Conservation (phyloP, 1,284 basidiomycete species). For the Rhodotorula sp. region DNA sequence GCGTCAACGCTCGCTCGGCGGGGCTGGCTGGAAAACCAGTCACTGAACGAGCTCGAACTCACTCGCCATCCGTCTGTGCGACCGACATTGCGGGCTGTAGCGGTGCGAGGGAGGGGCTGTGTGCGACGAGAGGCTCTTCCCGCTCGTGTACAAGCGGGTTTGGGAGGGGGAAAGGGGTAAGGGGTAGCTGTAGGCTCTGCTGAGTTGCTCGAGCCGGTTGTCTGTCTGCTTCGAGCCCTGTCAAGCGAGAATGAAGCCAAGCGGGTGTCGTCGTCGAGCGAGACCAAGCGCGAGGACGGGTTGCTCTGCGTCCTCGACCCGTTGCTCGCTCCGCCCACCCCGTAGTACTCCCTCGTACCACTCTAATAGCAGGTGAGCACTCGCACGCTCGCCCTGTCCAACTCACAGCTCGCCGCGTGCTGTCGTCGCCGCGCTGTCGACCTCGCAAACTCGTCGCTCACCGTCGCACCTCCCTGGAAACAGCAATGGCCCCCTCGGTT, state of each 20-base stretch:
- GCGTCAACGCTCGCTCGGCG: not conserved
- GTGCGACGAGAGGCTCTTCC: conserved; percentile 10
- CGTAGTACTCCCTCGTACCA: not conserved
- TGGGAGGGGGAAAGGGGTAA: not conserved
- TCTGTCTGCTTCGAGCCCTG: too few relatives aligned
- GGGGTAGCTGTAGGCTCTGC: not conserved
- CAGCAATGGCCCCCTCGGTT: conserved; percentile 37
- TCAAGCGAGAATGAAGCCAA: not conserved
- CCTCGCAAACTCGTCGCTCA: not conserved
- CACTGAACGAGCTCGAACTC: not conserved
- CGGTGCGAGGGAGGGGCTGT: too few relatives aligned
- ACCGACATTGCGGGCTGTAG: conserved; percentile 20
- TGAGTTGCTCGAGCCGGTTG: not conserved
- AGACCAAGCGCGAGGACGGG: not conserved
- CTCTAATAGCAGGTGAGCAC: not conserved
- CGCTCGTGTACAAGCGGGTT: conserved; percentile 12
- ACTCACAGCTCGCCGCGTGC: not conserved
- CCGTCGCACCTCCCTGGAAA: not conserved
- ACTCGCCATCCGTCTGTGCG: conserved; percentile 29
- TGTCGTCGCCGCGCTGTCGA: not conserved
- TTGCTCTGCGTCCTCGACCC: not conserved
- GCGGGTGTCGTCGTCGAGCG: not conserved
- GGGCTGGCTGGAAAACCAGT: not conserved
- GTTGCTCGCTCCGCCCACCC: not conserved
- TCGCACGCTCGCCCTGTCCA: not conserved